phyloP scores from a whole-genome alignment of 148 eudicot genomes.

The Gaultheria prostrata region DNA sequence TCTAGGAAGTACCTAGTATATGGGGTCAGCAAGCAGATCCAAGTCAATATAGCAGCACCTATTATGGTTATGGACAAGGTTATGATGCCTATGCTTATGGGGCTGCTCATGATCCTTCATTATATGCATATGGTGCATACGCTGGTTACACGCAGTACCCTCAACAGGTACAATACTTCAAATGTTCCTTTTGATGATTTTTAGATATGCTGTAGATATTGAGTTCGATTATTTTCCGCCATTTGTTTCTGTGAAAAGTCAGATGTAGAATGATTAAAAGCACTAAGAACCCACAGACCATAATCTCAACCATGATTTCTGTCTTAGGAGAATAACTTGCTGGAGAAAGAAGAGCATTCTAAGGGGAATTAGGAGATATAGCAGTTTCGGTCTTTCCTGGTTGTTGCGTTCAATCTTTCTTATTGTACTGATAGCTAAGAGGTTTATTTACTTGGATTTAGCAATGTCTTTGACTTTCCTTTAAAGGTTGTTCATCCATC shows the following conservation, averaged over 20 bases:
- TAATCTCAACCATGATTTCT: too few relatives aligned
- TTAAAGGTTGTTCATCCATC: too few relatives aligned
- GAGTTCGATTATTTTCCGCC: not conserved
- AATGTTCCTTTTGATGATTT: not conserved
- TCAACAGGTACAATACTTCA: conserved; percentile 58
- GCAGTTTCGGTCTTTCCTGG: too few relatives aligned
- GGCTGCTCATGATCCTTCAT: conserved; percentile 81
- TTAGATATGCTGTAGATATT: not conserved
- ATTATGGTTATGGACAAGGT: conserved; percentile 94
- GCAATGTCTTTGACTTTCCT: too few relatives aligned
- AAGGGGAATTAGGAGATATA: too few relatives aligned
- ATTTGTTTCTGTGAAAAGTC: not conserved
- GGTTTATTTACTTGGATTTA: too few relatives aligned
- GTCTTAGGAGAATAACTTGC: too few relatives aligned
- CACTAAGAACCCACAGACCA: too few relatives aligned
- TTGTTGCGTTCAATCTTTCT: too few relatives aligned
- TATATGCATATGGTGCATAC: conserved; percentile 81
- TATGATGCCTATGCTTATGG: conserved; percentile 92
- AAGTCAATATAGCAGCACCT: conserved; percentile 73
- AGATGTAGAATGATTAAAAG: not conserved
- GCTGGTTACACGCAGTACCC: conserved; percentile 83
- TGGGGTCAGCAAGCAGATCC: conserved; percentile 94
- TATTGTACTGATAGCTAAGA: too few relatives aligned
- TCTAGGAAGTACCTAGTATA: conserved; percentile 53
- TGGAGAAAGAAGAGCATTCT: too few relatives aligned